These are phyloP conservation scores for Tuber microsphaerosporum DNA, from an alignment of 495 filamentous ascomycete genomes.

Conservation along the genomic window DNA sequence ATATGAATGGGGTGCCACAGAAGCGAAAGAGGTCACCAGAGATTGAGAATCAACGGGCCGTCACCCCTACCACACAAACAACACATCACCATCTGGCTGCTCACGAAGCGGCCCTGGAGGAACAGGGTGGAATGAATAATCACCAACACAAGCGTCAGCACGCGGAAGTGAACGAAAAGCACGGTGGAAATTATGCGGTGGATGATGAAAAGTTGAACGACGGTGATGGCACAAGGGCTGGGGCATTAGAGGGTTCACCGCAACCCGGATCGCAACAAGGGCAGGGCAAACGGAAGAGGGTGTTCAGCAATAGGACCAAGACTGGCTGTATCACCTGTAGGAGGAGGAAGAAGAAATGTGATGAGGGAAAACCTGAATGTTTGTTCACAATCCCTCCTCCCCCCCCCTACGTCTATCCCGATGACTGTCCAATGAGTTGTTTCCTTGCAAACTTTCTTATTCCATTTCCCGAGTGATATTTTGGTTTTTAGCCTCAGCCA, in stretches of 20 bases:
- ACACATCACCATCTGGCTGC: constrained; percentile 39
- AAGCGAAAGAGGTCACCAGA: constrained; percentile 39
- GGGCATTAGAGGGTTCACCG: constrained; percentile 29
- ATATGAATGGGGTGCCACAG: constrained; percentile 32
- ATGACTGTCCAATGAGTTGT: background rate
- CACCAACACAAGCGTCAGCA: background rate
- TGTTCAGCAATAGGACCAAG: constrained; percentile 95
- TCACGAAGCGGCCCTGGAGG: constrained; percentile 38
- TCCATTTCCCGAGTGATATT: background rate
- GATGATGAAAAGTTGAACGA: constrained; percentile 35
- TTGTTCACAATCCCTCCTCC: constrained; percentile 38
- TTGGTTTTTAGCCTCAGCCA: background rate
- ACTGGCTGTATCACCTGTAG: constrained; percentile 95
- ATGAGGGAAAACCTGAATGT: constrained; percentile 93
- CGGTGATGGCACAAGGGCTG: constrained; percentile 27
- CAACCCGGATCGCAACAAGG: constrained; percentile 26
- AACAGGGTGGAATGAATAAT: constrained; percentile 13
- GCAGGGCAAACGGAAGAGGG: constrained; percentile 56
- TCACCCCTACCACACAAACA: constrained; percentile 37
- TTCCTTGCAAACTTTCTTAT: background rate
- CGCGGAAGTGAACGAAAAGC: constrained; percentile 16
- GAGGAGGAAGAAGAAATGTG: constrained; percentile 95
- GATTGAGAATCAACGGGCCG: constrained; percentile 22
- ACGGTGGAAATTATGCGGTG: constrained; percentile 24
- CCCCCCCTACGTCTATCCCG: background rate